Evolutionary conservation across 768 basidiomycete species (phyloP), one percentile per base, ranked within the genome.

Genomic region (Hydnomerulius pinastri): DNA sequence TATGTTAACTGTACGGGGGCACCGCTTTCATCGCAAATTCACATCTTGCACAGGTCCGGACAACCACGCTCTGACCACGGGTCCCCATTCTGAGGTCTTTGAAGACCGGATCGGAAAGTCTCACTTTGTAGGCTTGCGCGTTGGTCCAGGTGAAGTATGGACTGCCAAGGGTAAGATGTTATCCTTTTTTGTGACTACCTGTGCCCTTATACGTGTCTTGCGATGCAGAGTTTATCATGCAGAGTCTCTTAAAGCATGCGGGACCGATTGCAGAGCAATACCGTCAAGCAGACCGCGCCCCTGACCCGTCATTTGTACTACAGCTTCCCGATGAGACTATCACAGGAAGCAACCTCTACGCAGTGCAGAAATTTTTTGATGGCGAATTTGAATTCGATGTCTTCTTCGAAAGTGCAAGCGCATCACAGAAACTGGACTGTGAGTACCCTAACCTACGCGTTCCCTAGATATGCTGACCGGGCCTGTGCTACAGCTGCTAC

Each of bases 371-470:
- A 64, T 75, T 75, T 4, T 92, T 88, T 53, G 86, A 91, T 10
- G 92, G 90, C 1, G 74, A 80, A 24, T 98, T 96, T 72, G 82
- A 88, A 50, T 93, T 95, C 63, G 96, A 98, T 59, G 78, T 98
- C 13, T 84, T 86, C 67, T 97, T 85, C 62, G 92, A 97, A 58
- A 87, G 87, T 49, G 81, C 69, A 24, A 90, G 86, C 59, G 74
- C 78, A 11, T 80, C 80, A 51, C 80, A 82, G 51, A 79, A 78
- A 51, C 69, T 94, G 17, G 81, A 75, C 55, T 70, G 92, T 94
- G 56, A 55, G 83, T 72, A 11, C 3, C 10, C 38, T 21, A 33
- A 27, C 20, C 23, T 11, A n/a, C 20, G 12, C 28, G 18, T 52
- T 38, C 27, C 30, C 9, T 53, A 15, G 2, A 29, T 25, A 27